Percentiles rank a stretch among this genome's conserved stretches.
phyloP scores from a whole-genome alignment of 1,139 yeast species.

The Sugiyamaella sp. region DNA sequence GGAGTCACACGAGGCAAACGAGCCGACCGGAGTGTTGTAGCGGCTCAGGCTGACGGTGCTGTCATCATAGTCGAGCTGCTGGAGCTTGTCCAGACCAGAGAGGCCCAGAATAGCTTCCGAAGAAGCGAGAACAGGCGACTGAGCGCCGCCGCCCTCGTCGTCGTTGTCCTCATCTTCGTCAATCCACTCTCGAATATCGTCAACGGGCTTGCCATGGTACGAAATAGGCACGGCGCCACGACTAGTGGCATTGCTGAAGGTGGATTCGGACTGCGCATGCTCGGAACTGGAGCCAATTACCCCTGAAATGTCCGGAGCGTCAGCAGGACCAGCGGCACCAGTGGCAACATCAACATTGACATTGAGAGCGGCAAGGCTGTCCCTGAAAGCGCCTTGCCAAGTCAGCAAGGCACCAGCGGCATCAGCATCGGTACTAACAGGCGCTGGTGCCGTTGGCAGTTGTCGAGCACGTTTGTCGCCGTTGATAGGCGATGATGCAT shows the following conservation, averaged over 20 bases:
- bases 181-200: constrained; percentile 12
- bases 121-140: constrained; percentile 2
- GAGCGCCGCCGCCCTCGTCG: constrained; percentile 13
- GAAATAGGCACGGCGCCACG: constrained; percentile 11
- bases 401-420: not conserved
- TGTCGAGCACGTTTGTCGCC: not conserved
- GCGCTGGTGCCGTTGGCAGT: constrained; percentile 11
- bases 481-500: not conserved
- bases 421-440: constrained; percentile 1
- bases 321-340: not conserved
- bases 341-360: not conserved
- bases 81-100: constrained; percentile 4
- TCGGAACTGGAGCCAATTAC: no score
- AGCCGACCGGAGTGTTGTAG: not conserved
- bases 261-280: no score
- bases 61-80: not conserved
- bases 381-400: constrained; percentile 21
- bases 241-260: no score
- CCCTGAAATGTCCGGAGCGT: no score
- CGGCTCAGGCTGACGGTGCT: not conserved
- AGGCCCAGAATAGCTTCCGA: not conserved
- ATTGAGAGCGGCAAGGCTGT: constrained; percentile 15
- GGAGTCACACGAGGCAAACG: constrained; percentile 3
- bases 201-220: constrained; percentile 1
- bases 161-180: constrained; percentile 17